Evolutionary conservation across 192 early-diverging fungal species (phyloP), one percentile per base, ranked within the genome.

Genomic region (Funneliformis mosseae): DNA sequence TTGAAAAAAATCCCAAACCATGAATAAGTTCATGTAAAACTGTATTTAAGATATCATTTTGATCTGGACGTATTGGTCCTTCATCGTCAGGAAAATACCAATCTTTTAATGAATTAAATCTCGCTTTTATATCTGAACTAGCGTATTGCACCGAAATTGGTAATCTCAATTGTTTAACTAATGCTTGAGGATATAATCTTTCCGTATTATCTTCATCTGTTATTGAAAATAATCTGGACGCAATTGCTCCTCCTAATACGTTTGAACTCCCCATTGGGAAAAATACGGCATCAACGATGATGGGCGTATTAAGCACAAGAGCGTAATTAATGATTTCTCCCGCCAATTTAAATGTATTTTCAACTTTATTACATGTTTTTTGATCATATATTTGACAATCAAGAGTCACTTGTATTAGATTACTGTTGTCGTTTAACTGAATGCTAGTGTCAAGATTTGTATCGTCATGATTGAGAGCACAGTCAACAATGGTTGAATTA

Each of bases 181-280:
- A 28, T 11, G 84, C 84, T 61, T 87, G 85, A 8, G 85, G 85
- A 41, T 85, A 87, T 70, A 83, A 83, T 25, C 85, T 42, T 21
- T 66, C 75, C 60, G 81, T 62, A 33, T 83, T 78, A 67, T 87
- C 85, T 1, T 66, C 64, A 45, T 45, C 66, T 74, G 81, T 0
- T 55, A 55, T 83, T 9, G 81, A 25, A 67, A 83, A 80, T 14
- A 80, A 83, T 50, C 82, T 72, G 5, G 85, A 42, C 3, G 84
- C 84, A 66, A 71, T 75, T 0, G 84, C 50, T 11, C 50, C 50
- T 55, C 50, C 50, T 55, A 55, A 55, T 21, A 21, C 16, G 5
- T 6, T n/a, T 21, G 16, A 16, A 21, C 18, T 33, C 33, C 33
- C 2, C 50, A 55, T 21, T 21, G 0, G 1, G 5, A 0, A 0